Base-by-base conservation (phyloP, 2,329 filamentous ascomycete genomes). In the Venturia asperata region DNA sequence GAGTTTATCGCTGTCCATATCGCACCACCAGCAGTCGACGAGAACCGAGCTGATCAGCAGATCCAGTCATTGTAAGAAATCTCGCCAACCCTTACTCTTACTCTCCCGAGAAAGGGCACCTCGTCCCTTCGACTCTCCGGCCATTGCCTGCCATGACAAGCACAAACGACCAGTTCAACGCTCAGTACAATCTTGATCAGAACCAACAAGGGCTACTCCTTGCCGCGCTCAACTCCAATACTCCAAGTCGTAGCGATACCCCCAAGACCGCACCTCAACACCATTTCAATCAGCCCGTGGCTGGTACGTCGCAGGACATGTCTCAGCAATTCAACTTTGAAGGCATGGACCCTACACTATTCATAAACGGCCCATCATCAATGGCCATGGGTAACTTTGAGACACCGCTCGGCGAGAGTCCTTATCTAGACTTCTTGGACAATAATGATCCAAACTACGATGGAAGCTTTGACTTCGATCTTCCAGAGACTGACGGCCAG, bases 371-470 rank as follows among this genome's bases (percentile, higher is more conserved):
- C 10, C 41, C 39, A n/a, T 45, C 47, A 30, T 42, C 37, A 19
- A 21, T 52, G 42, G 56, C 52, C 6, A 19, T 56, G 1, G 78
- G 80, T 42, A 76, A 76, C 34, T 74, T 85, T 65, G 82, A 79
- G 68, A 83, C 85, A 45, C 69, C 69, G 56, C 68, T 79, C 13
- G 85, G 91, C 41, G 89, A 92, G 61, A 94, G 89, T 68, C 91
- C 92, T 0, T 92, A 87, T 72, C 81, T 95, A 66, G 91, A 96
- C 73, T 94, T 92, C 60, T 86, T 91, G 66, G 90, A 92, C 66
- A 81, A 81, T 66, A 66, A 49, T 27, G 43, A 56, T 45, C 42
- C 30, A 17, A 47, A 67, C 24, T 34, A 43, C 21, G 63, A 64
- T 43, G 47, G 34, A 7, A 62, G 63, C 73, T 92, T 91, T 73